Conservation (phyloP, 2,329 filamentous ascomycete genomes). For the Aquanectria penicillioides region DNA sequence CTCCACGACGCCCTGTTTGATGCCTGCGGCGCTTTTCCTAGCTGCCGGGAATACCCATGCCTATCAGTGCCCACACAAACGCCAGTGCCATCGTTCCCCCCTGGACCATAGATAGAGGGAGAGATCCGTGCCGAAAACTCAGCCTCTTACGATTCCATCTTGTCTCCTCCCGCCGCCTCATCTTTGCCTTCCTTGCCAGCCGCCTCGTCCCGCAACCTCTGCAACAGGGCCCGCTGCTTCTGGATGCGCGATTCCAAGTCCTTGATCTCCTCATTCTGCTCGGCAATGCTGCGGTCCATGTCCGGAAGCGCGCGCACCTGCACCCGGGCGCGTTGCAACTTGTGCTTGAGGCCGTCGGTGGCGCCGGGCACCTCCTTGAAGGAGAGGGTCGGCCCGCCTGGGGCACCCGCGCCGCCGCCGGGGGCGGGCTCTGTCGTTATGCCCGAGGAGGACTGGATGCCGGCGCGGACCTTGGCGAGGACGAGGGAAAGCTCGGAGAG, state of each 20-base stretch:
- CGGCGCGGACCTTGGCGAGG: constrained; percentile 75
- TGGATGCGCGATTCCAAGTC: constrained; percentile 72
- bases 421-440: constrained; percentile 52
- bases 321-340: constrained; percentile 80
- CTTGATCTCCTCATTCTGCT: constrained; percentile 77
- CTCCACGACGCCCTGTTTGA: constrained; percentile 27
- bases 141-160: constrained; percentile 53
- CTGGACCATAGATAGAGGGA: not conserved
- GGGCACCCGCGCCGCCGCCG: constrained; percentile 45
- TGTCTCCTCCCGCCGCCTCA: constrained; percentile 42
- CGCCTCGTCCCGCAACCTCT: constrained; percentile 59
- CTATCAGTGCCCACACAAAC: not conserved
- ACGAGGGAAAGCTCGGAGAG: constrained; percentile 84
- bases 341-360: constrained; percentile 82
- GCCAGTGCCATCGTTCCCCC: constrained; percentile 16
- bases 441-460: constrained; percentile 53
- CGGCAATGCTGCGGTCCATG: constrained; percentile 70
- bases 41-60: not conserved
- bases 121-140: not conserved
- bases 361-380: constrained; percentile 83
- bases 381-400: constrained; percentile 51
- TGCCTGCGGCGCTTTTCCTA: constrained; percentile 6
- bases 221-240: constrained; percentile 69
- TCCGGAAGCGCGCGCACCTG: constrained; percentile 75
- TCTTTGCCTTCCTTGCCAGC: constrained; percentile 48